phyloP scores from a whole-genome alignment of 176 grass and related monocot species.

The Zoysia pacifica region DNA sequence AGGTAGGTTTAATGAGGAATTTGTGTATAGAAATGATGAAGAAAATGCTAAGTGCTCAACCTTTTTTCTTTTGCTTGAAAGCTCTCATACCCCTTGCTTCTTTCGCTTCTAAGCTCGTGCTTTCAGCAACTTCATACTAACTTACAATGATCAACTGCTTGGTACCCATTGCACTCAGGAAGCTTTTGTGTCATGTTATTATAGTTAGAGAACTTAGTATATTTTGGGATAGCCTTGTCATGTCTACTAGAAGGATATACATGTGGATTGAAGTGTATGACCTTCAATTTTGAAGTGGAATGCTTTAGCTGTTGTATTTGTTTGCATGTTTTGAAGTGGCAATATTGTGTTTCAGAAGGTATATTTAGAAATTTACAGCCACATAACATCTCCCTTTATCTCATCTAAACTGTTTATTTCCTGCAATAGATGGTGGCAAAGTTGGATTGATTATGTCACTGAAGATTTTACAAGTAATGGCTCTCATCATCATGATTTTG shows the following conservation, averaged over 20 bases:
- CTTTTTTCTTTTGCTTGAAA: neutral
- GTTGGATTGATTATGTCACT: slow-evolving; percentile 96
- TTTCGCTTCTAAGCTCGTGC: neutral
- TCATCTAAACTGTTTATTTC: slow-evolving; percentile 22
- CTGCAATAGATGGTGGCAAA: slow-evolving; percentile 93
- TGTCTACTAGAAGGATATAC: slow-evolving; percentile 14
- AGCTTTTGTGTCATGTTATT: slow-evolving; percentile 20
- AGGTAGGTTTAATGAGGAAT: neutral
- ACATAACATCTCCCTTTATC: neutral
- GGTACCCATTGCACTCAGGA: neutral
- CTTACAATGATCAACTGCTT: neutral
- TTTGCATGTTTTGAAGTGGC: neutral
- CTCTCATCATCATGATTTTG: slow-evolving; percentile 63
- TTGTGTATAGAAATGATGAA: neutral
- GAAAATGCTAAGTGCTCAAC: neutral
- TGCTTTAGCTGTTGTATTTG: neutral
- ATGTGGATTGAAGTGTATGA: neutral
- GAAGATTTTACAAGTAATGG: slow-evolving; percentile 86
- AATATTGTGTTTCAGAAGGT: slow-evolving; percentile 15
- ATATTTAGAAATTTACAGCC: slow-evolving; percentile 26
- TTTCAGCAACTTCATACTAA: neutral
- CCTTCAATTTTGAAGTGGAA: slow-evolving; percentile 1
- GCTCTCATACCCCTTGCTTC: neutral
- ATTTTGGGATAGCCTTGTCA: slow-evolving; percentile 1
- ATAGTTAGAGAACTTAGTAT: slow-evolving; percentile 3